Evolutionary conservation across 2,329 filamentous ascomycete species (phyloP), one percentile per base, ranked within the genome.

Genomic region (Sarocladium oryzae): DNA sequence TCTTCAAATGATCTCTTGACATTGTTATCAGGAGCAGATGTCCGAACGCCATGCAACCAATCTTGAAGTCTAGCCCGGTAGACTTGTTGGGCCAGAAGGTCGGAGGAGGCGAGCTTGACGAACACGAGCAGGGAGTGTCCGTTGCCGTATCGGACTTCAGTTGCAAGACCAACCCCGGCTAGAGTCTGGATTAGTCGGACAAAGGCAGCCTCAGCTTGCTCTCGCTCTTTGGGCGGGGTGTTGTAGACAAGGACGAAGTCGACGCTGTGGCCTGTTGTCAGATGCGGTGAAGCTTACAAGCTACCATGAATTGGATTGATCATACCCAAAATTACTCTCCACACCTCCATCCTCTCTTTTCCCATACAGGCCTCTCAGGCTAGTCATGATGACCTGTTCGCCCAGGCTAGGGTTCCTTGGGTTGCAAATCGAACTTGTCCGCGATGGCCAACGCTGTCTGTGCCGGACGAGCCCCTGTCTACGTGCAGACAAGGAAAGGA

Each of bases 1-100:
- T 80, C 72, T 53, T 84, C 74, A 50, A 95, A 79, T 13, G 84
- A 79, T 53, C 81, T 75, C 45, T 78, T 71, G 16, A 89, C 81
- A 57, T 95, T 84, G 62, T 83, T 85, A 52, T 83, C 79, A 0
- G 92, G 92, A 32, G 89, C 84, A 18, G 82, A 79, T 48, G 87
- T 79, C 56, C 89, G 85, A 51, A 96, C 86, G 50, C 91, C 90
- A 64, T 93, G 86, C 30, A 97, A 81, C 89, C 91, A 99, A 69
- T 97, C 93, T 64, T 90, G 88, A 16, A 96, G 84, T 56, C 93
- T 83, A 52, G 88, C 88, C 57, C 89, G 82, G 68, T 96, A 95
- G 48, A 96, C 80, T 61, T 95, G 88, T 56, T 84, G 82, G 54
- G 80, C 81, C 54, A 99, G 76, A 56, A 90, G 81, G 59, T 83